Evolutionary conservation across 2,329 filamentous ascomycete genomes (phyloP), one percentile per base, ranked within the genome.

Genomic region (Metarhizium sp.): DNA sequence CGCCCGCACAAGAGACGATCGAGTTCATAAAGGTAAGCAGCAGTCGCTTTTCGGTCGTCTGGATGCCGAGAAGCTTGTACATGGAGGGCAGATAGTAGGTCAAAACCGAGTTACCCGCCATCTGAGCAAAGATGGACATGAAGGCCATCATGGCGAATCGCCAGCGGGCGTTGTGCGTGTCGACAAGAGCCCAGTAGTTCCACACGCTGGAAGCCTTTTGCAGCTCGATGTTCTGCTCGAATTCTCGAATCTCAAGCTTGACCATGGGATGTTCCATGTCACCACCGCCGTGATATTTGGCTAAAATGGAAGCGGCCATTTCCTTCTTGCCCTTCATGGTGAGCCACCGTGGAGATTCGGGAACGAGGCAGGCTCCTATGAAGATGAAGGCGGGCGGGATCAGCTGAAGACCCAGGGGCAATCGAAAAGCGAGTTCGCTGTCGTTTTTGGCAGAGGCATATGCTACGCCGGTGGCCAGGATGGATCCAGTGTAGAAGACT

Each of bases 61-160:
- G 75, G 58, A 85, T 76, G 46, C 81, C 78, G 48, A 78, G 73
- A 6, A 78, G 73, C 40, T 71, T 68, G 46, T 80, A 71, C 64
- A 76, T 74, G 6, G 73, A 73, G 34, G 81, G 75, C 61, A 85
- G 80, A 63, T 85, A 73, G 58, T 81, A 82, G 1, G 75, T 73
- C 13, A 72, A 71, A 8, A 78, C 64, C 1, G 73, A 74, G 64
- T 79, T 78, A 4, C 77, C 79, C 4, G 73, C 74, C 57, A 78
- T 75, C 63, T 84, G 79, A 1, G 77, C 77, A 60, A 83, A 80
- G 49, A 78, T 71, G 6, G 76, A 73, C 67, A 82, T 78, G 20
- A 73, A 74, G 3, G 77, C 64, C 38, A 79, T 78, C 59, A 76
- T 78, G 43, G 76, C 69, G 11, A 83, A 73, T 18, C 79, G 75